Base-by-base conservation (phyloP, 495 filamentous ascomycete species). In the Staphylotrichum longicolle region DNA sequence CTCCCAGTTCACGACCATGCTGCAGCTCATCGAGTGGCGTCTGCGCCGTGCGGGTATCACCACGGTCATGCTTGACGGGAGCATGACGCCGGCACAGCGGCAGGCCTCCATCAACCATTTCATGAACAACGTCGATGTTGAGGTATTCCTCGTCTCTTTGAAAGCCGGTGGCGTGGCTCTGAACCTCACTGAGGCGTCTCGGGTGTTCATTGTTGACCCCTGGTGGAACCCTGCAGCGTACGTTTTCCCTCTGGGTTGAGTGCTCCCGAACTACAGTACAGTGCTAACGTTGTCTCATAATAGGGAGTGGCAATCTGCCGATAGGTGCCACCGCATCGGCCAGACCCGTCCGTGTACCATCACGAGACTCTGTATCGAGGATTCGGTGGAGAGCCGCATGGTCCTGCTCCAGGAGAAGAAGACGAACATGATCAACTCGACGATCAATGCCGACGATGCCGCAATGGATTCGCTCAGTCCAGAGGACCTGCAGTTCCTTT, bases 381-480 rank as follows among this genome's bases (percentile, higher is more conserved):
- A 98, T 71, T 94, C 89, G 12, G 92, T 98, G 12, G 94, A 98
- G 75, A 91, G 87, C 52, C 85, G 94, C 15, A 98, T 98, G 80
- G 89, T 98, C 9, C 80, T 93, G 57, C 78, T 98, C 6, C 94
- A 98, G 72, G 94, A 98, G 78, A 98, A 97, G 82, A 98, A 98
- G 75, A 88, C 91, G 1, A 91, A 89, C 60, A 89, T 98, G 86
- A 97, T 98, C 63, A 88, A 91, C 61, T 91, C 91, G 44, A 98
- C 93, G 1, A 91, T 98, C 70, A 96, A 97, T 71, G 87, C 89
- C 53, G 93, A 97, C 71, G 85, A 92, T 63, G 81, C 82, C 2
- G 89, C 93, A 0, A 86, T 96, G 84, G 90, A 97, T 67, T 91
- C 91, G 56, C 78, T 98, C 41, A 92, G 85, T n/a, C 82, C 87